Percentiles rank a stretch among this genome's conserved stretches.
These are phyloP conservation scores for Pyrenopolyporus hunteri DNA, from an alignment of 495 filamentous ascomycete species.

Conservation along the genomic window DNA sequence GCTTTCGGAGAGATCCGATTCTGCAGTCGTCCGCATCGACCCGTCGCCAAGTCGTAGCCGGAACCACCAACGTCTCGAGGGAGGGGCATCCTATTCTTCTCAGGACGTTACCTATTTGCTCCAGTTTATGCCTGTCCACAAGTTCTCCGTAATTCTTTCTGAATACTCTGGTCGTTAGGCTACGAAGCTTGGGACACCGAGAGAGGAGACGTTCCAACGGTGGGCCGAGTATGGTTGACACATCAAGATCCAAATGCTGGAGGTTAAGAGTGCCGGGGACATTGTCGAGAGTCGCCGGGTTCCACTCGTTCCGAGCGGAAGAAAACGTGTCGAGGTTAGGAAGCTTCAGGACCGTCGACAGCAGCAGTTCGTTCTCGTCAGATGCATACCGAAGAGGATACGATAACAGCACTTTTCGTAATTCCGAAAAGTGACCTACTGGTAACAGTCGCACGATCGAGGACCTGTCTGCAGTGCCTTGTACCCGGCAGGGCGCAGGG, in stretches of 20 bases:
- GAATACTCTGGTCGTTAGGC: background rate
- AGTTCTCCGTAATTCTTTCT: too few relatives aligned
- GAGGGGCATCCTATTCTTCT: background rate
- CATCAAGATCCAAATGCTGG: background rate
- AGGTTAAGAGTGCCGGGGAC: background rate
- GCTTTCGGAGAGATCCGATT: background rate
- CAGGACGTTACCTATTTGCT: background rate
- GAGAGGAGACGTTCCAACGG: background rate
- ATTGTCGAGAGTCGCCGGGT: background rate
- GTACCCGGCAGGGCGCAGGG: background rate
- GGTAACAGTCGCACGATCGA: background rate
- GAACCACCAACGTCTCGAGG: background rate
- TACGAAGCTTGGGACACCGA: background rate
- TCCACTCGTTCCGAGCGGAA: background rate
- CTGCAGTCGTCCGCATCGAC: background rate
- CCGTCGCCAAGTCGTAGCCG: background rate
- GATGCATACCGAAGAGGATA: background rate
- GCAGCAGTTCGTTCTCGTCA: background rate
- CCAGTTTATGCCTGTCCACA: background rate
- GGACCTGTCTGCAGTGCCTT: background rate
- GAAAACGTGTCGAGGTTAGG: background rate
- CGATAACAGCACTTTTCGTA: background rate
- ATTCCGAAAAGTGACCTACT: background rate
- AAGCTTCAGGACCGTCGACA: background rate
- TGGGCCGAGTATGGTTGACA: background rate